Evolutionary conservation across 768 basidiomycete genomes (phyloP).

Genomic region (Lactarius pseudohatsudake): DNA sequence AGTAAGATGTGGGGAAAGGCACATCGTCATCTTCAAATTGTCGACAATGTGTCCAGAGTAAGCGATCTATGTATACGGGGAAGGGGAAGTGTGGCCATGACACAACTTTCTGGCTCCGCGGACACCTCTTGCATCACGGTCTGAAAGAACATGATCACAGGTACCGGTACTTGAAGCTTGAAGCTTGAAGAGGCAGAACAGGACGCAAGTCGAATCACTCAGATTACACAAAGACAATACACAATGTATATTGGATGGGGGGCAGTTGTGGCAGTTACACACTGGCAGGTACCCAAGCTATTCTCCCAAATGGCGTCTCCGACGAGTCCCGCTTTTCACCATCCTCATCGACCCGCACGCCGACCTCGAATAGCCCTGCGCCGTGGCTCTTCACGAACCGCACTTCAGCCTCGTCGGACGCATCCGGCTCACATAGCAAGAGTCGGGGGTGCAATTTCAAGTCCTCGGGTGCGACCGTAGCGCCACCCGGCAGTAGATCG

Average conservation of each 20-base stretch:
- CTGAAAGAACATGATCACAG: not conserved
- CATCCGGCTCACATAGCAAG: conserved; percentile 39
- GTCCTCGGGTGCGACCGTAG: not conserved
- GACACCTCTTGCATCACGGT: not conserved
- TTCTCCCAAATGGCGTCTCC: conserved; percentile 50
- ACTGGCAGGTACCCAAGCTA: conserved; percentile 41
- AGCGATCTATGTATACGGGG: too few relatives aligned
- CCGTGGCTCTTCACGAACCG: conserved; percentile 35
- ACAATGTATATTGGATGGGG: not conserved
- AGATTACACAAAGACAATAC: not conserved
- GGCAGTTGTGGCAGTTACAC: not conserved
- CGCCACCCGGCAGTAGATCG: conserved; percentile 13
- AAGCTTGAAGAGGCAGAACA: not conserved
- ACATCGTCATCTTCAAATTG: not conserved
- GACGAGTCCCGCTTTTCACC: conserved; percentile 36
- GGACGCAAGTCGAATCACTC: not conserved
- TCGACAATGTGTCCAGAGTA: not conserved
- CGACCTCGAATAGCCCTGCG: conserved; percentile 54
- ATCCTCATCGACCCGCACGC: conserved; percentile 40
- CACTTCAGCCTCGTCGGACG: conserved; percentile 37
- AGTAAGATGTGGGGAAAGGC: not conserved
- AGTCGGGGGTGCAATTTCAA: conserved; percentile 34
- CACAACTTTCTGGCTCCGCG: not conserved
- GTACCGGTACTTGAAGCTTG: not conserved
- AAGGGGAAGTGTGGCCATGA: not conserved